Evolutionary conservation across 352 stramenopile genomes (phyloP), one percentile per base, ranked within the genome.

Genomic region (Phytophthora gonapodyides): DNA sequence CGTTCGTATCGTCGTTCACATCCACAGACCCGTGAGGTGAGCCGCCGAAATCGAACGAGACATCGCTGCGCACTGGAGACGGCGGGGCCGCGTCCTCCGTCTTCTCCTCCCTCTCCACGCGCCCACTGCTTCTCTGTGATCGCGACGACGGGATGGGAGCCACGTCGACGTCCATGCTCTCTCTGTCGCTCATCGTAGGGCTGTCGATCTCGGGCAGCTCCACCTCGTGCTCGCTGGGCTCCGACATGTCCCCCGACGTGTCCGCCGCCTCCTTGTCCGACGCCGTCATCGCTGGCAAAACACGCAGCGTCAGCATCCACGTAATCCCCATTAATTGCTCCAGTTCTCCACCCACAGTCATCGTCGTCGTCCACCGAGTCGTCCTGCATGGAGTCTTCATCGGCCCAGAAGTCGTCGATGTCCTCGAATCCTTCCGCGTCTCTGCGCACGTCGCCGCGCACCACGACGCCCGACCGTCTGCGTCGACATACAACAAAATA

Each of bases 361-460:
- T 71, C 55, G 16, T 73, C 67, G 35, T 76, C 65, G 48, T 73
- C 67, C 44, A 72, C 63, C 9, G 67, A 76, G 21, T 69, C 69
- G 59, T 73, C 61, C 40, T 77, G 60, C 56, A 74, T 46, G 8
- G 64, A 74, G 33, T 87, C 74, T 17, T 84, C 76, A 52, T 95
- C 82, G 33, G 79, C 82, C 84, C 84, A 95, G 51, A 95, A 95
- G 43, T 95, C 87, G 64, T 95, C 87, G 41, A 93, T 88, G 45
- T 95, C 87, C 44, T 95, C 84, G 48, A 95, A 95, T 0, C 87
- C 87, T 21, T 93, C 67, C 1, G 75, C 82, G 41, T 95, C 87
- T 30, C 85, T 89, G 15, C 81, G 86, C 41, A 93, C 80, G 16
- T 91, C 78, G 6, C 55, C 74, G 16, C 80, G 83, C 27, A 91